Evolutionary conservation across 345 rosid species (phyloP), one percentile per base, ranked within the genome.

Genomic region (Linum tenue): DNA sequence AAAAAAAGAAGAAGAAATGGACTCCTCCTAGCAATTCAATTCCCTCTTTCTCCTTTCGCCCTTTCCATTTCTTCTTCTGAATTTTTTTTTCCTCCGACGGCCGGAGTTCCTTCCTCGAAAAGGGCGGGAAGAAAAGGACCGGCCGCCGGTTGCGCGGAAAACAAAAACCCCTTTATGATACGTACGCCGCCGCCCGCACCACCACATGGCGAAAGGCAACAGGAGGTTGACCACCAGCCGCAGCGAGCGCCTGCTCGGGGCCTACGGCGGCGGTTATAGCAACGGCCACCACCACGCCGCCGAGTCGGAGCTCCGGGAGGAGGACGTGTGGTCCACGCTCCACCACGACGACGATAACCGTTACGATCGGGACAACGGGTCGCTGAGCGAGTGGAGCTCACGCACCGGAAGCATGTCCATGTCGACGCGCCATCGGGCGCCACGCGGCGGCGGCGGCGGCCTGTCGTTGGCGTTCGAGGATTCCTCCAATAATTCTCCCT

Each of bases 121-220:
- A 48, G 53, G 53, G 53, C 53, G 53, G 53, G 53, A 9, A 22
- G 31, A 22, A 22, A 22, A 22, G 31, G 31, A 22, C 31, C 31
- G 31, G 31, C 31, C 31, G 31, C 31, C 31, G 31, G 31, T 22
- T 22, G 31, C 31, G 31, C 31, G 31, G 31, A 22, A 22, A 22
- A 22, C 0, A 48, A 48, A 12, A 48, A 48, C 5, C 16, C 22
- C 60, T 57, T 57, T 37, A 17, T 57, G 60, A 16, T 10, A 57
- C 22, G 31, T 59, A 7, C 39, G 4, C 6, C 2, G 31, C 37
- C 39, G 35, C 7, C 2, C 37, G 4, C 7, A 59, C 7, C 12
- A 2, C 40, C 41, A 56, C 51, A 76, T 76, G 79, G 72, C 73
- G 55, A 76, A 68, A 44, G 79, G 73, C 76, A 74, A 76, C 55